phyloP scores from a whole-genome alignment of 352 stramenopile species.

The Bremia lactucae region DNA sequence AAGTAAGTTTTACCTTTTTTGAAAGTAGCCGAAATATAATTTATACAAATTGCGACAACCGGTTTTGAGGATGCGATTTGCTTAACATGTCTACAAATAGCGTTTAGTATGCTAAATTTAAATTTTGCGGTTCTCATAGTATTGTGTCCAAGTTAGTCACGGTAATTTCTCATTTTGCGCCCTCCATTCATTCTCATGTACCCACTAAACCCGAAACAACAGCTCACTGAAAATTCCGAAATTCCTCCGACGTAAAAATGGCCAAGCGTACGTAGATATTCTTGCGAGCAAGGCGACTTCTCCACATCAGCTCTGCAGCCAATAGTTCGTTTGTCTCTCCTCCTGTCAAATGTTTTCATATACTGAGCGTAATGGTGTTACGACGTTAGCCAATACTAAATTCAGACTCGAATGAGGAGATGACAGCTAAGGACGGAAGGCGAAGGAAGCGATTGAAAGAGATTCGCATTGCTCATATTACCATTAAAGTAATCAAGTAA shows the following conservation, averaged over 20 bases:
- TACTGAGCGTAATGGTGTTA: background rate
- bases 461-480: background rate
- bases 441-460: background rate
- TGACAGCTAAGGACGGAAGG: background rate
- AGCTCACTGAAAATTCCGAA: slow-evolving; percentile 42
- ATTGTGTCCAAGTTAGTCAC: slow-evolving; percentile 24
- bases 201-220: slow-evolving; percentile 12
- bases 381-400: background rate
- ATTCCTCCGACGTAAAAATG: slow-evolving; percentile 82
- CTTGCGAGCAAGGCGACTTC: background rate
- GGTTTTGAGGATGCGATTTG: too few relatives aligned
- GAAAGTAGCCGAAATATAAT: too few relatives aligned
- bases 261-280: slow-evolving; percentile 60
- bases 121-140: too few relatives aligned
- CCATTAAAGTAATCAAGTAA: background rate
- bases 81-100: too few relatives aligned
- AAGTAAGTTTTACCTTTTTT: too few relatives aligned
- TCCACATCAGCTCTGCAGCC: background rate
- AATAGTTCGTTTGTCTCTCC: background rate
- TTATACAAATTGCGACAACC: too few relatives aligned
- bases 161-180: slow-evolving; percentile 14
- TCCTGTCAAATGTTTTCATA: background rate
- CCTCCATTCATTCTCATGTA: slow-evolving; percentile 33
- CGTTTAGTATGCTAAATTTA: too few relatives aligned
- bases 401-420: background rate